A percentile compares a stretch with the other conserved stretches of the same genome.
Evolutionary conservation across 2,329 filamentous ascomycete species (phyloP).

Genomic region (Aulographum hederae): DNA sequence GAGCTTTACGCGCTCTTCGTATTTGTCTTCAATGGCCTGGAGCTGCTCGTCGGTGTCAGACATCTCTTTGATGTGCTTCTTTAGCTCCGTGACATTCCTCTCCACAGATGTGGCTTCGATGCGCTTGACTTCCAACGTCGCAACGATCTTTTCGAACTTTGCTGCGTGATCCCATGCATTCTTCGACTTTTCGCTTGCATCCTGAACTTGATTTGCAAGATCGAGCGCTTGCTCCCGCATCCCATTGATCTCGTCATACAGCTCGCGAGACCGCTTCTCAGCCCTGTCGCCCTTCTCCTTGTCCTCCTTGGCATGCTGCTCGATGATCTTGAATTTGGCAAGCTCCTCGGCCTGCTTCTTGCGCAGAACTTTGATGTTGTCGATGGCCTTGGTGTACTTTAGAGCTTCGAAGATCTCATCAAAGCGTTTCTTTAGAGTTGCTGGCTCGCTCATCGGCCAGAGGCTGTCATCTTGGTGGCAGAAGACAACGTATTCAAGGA

Average conservation of each 20-base stretch:
- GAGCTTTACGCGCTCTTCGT: conserved; percentile 53
- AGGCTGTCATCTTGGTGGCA: conserved; percentile 96
- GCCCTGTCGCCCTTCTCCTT: conserved; percentile 66
- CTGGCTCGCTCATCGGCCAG: conserved; percentile 87
- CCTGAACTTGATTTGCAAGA: conserved; percentile 15
- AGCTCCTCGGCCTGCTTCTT: conserved; percentile 72
- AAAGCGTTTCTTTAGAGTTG: conserved; percentile 76
- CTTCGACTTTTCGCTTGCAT: conserved; percentile 30
- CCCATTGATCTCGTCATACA: conserved; percentile 49
- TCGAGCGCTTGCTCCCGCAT: conserved; percentile 11
- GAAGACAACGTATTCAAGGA: conserved; percentile 91
- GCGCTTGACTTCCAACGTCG: conserved; percentile 56
- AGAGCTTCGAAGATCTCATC: conserved; percentile 95
- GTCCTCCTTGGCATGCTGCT: conserved; percentile 60
- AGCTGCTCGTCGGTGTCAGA: conserved; percentile 63
- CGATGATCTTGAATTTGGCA: conserved; percentile 51
- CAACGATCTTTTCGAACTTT: conserved; percentile 55
- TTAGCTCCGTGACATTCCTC: conserved; percentile 51
- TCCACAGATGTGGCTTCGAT: conserved; percentile 55
- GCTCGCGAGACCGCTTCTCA: conserved; percentile 26
- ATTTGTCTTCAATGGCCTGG: conserved; percentile 52
- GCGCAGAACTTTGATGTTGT: conserved; percentile 72
- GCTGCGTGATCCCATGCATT: conserved; percentile 57
- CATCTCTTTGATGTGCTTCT: conserved; percentile 56
- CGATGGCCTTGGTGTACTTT: conserved; percentile 94